phyloP scores from a whole-genome alignment of 805 yeast genomes.

The Sugiyamaella americana region DNA sequence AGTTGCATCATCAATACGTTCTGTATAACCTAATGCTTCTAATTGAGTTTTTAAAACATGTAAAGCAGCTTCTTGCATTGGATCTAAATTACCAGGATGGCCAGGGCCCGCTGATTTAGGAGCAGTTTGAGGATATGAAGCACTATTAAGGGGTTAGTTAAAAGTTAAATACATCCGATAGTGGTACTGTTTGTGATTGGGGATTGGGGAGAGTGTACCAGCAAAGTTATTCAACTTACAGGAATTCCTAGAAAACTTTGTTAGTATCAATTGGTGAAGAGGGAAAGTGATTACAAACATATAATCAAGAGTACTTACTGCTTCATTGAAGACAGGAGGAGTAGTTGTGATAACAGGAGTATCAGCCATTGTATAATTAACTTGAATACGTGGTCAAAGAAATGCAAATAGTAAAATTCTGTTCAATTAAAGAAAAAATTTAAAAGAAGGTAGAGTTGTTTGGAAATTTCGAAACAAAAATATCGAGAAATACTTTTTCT shows the following conservation, averaged over 20 bases:
- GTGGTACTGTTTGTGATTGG: too few species aligned
- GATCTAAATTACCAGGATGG: constrained; percentile 71
- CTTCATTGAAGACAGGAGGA: background rate
- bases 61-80: constrained; percentile 57
- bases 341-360: background rate
- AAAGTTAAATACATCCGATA: background rate
- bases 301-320: background rate
- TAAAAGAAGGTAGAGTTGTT: too few species aligned
- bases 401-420: too few species aligned
- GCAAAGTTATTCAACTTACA: background rate
- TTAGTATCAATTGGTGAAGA: background rate
- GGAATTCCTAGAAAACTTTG: background rate
- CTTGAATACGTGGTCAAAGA: too few species aligned
- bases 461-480: too few species aligned
- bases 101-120: constrained; percentile 66
- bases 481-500: too few species aligned
- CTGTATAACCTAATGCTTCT: constrained; percentile 58
- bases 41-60: constrained; percentile 53
- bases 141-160: constrained; percentile 24
- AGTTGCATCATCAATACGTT: constrained; percentile 82
- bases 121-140: constrained; percentile 65
- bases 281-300: background rate
- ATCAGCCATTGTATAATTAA: background rate
- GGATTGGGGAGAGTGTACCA: background rate
- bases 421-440: too few species aligned